Conservation (phyloP, 164 flowering plant genomes). For the Litsea cubeba region DNA sequence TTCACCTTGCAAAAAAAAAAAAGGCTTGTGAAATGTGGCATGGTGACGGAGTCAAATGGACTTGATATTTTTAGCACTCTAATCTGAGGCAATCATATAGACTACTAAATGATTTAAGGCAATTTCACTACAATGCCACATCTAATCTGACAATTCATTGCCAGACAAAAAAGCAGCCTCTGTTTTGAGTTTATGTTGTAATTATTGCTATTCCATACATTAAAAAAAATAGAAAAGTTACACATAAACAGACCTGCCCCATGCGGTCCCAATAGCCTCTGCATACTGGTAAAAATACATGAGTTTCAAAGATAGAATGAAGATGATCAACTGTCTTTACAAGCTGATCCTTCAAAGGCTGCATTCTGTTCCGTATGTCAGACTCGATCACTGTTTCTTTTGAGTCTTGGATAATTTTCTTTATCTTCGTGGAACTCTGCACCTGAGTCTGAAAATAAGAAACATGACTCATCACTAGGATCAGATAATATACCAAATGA, state of each 20-base stretch:
- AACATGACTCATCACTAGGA: background rate
- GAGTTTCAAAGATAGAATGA: constrained; percentile 59
- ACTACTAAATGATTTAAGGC: no score
- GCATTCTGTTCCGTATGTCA: constrained; percentile 75
- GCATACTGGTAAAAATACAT: constrained; percentile 70
- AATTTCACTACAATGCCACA: no score
- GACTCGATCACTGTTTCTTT: constrained; percentile 70
- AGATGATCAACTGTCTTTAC: constrained; percentile 64
- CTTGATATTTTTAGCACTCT: no score
- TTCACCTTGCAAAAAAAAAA: no score
- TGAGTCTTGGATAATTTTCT: constrained; percentile 79
- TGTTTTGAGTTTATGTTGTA: no score
- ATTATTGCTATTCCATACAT: background rate
- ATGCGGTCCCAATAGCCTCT: constrained; percentile 89
- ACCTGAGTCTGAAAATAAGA: constrained; percentile 49
- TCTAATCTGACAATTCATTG: no score
- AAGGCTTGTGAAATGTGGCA: no score
- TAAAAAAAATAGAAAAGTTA: background rate
- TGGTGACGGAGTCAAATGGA: no score
- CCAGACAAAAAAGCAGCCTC: no score
- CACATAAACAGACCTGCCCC: constrained; percentile 56
- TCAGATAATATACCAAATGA: background rate
- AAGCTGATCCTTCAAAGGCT: constrained; percentile 69
- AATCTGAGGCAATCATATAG: no score
- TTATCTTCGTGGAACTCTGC: constrained; percentile 70